Evolutionary conservation across 768 basidiomycete genomes (phyloP), one percentile per base, ranked within the genome.

Genomic region (Suillus americanus): DNA sequence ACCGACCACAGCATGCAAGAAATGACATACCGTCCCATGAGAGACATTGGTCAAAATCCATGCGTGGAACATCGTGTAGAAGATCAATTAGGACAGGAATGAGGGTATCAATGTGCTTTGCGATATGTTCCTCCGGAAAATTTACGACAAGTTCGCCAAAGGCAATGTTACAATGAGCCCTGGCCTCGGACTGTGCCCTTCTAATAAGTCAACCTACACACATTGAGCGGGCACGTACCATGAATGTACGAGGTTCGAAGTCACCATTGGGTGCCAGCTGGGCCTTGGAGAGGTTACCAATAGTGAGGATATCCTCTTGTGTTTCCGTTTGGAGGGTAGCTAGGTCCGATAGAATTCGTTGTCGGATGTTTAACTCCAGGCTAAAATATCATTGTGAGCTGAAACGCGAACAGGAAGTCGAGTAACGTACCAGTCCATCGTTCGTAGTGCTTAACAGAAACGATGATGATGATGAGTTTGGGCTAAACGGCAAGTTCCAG

Each of bases 161-260:
- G 2, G 92, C 91, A 65, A 93, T 89, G 67, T 90, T 91, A 77
- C 89, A 91, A 68, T 92, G 90, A 16, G 88, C 86, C 62, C 86
- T 81, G 3, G 90, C 89, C 13, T 86, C 85, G 23, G 90, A 79
- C 93, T 95, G 64, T 5, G 35, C 48, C 20, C 25, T 55, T 46
- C 60, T 28, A 6, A 56, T 30, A 66, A 63, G 40, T 59, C 14
- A 45, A 69, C 53, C 48, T 20, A 30, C 18, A 59, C 0, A 20
- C 10, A 13, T 59, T 28, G 40, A 14, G 55, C 23, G 18, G 14
- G 20, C 6, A 61, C 85, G 43, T 73, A 89, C 90, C 89, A 91
- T 91, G 75, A 80, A 87, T 57, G 82, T 79, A 77, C 63, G 69
- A 46, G 50, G 55, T 40, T 65, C 67, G 9, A 20, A 66, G 41